Evolutionary conservation across 768 basidiomycete genomes (phyloP), one percentile per base, ranked within the genome.

Genomic region (Leucosporidium scottii): DNA sequence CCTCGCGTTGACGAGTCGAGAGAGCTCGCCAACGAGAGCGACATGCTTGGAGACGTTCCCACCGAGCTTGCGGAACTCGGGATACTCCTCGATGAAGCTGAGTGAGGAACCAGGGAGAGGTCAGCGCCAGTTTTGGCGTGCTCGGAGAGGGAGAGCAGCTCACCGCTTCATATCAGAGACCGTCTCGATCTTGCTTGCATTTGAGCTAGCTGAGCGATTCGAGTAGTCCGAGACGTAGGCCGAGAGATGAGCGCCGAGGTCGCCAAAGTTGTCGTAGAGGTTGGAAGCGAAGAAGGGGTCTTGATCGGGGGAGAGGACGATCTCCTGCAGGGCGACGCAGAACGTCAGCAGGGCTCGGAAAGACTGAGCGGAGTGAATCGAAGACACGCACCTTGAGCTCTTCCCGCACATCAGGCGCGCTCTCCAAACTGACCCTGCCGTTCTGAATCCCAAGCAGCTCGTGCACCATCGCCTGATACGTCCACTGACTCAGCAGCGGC

Each of bases 1-100:
- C 75, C 93, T 88, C 67, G 85, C 81, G 61, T 86, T 89, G 21
- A 98, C 92, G 56, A 98, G 79, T 67, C 94, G 82, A 75, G 92
- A 94, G 68, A 99, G 82, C 77, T 99, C 96, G 18, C 96, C 94
- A 0, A 99, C 96, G 28, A 99, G 80, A 10, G 94, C 91, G 27
- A 98, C 96, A 75, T 98, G 96, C 79, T 98, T 99, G 81, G 91
- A 94, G 36, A 99, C 96, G 77, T 99, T 99, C 13, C 93, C 93
- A 1, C 96, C 93, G 36, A 99, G 83, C 77, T 93, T 93, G 73
- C 88, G 83, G 76, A 98, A 97, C 78, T 99, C 96, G 1, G 96
- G 96, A 79, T 94, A 99, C 74, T 97, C 93, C 77, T 99, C 96
- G 3, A 99, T 90, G 62, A 78, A 78, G 0, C 74, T 69, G 48